phyloP scores from a whole-genome alignment of 164 flowering plant species.

The Magnolia kwangsiensis region DNA sequence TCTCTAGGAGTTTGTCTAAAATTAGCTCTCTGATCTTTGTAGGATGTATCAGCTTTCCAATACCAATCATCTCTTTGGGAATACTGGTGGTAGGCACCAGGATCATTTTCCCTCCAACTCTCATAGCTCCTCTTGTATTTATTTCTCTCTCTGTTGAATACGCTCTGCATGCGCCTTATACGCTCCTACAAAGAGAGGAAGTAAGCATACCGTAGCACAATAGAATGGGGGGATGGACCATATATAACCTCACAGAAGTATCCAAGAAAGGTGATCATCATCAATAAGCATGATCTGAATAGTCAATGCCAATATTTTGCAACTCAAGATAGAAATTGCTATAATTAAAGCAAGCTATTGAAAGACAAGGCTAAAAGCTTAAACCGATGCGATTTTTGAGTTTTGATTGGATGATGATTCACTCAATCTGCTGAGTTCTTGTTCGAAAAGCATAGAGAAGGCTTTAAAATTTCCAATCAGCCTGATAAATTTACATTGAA shows the following conservation, averaged over 20 bases:
- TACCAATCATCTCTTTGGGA: slow-evolving; percentile 85
- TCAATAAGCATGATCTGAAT: no score
- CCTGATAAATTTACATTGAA: no score
- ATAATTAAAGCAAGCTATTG: no score
- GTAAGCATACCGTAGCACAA: background rate
- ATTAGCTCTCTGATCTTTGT: slow-evolving; percentile 42
- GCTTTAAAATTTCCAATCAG: background rate
- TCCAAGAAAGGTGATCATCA: background rate
- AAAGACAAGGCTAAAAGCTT: no score
- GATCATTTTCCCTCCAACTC: slow-evolving; percentile 77
- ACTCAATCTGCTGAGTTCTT: no score
- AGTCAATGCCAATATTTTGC: no score
- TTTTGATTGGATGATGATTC: no score
- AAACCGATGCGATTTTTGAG: no score
- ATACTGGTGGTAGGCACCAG: slow-evolving; percentile 63
- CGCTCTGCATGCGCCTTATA: slow-evolving; percentile 97
- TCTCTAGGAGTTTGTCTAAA: slow-evolving; percentile 44
- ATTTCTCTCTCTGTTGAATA: slow-evolving; percentile 88
- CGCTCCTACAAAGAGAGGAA: slow-evolving; percentile 59
- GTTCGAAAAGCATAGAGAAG: no score
- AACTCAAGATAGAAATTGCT: no score
- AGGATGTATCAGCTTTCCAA: slow-evolving; percentile 69
- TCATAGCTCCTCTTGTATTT: slow-evolving; percentile 72
- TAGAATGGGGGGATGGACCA: background rate
- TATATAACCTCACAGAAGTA: background rate